phyloP scores from a whole-genome alignment of 2,329 filamentous ascomycete species.

The Tolypocladium ophioglossoides region DNA sequence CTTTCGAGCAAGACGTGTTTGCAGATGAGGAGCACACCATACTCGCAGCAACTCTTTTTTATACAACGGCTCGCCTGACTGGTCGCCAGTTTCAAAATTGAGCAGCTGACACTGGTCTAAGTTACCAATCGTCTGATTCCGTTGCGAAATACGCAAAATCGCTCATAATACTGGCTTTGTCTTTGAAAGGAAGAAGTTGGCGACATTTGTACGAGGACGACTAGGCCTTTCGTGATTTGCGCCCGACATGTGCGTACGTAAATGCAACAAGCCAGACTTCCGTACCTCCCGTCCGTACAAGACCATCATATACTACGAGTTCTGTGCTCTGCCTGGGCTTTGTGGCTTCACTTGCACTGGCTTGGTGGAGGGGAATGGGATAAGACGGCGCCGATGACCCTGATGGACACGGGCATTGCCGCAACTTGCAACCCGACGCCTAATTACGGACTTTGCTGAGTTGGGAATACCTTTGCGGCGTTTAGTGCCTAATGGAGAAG shows the following conservation, averaged over 20 bases:
- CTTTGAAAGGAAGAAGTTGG: neutral
- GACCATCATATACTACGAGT: neutral
- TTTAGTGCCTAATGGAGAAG: neutral
- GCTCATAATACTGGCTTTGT: neutral
- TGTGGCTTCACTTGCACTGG: neutral
- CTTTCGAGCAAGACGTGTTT: neutral
- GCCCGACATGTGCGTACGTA: neutral
- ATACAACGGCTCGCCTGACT: neutral
- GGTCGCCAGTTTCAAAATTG: neutral
- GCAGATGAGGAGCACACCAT: neutral
- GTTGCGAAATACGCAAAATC: neutral
- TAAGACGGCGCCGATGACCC: neutral
- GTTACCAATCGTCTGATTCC: neutral
- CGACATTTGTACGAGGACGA: too few species aligned
- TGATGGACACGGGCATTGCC: neutral
- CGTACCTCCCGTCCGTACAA: neutral
- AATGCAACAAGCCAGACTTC: neutral
- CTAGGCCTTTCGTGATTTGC: neutral
- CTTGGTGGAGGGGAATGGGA: neutral
- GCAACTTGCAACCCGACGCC: neutral
- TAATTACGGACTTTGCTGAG: neutral
- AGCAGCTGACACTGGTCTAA: neutral
- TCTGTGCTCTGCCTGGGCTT: neutral
- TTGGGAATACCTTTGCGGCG: neutral
- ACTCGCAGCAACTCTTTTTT: neutral